Base-by-base conservation (phyloP, 2,329 filamentous ascomycete species). In the Aspergillus ibericus region DNA sequence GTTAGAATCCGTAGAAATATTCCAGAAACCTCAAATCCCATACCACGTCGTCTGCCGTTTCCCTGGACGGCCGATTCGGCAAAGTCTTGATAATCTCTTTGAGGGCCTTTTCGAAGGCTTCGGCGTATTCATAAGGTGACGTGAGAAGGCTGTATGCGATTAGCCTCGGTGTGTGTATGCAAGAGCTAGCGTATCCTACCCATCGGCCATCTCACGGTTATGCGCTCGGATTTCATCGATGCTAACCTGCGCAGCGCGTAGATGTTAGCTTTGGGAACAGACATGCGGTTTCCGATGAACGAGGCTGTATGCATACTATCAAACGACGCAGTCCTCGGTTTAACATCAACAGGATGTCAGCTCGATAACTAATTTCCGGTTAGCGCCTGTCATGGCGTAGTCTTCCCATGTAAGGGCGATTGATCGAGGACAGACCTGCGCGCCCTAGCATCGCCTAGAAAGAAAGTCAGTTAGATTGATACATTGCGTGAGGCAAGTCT, bases 151-250 rank as follows among this genome's bases (percentile, higher is more conserved):
- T 78, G 25, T 34, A 25, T n/a, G 3, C n/a, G 13, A 42, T 72
- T 40, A 72, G 67, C 38, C 32, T n/a, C 13, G 10, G 13, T 36
- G 5, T n/a, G 12, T 13, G 40, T 22, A 22, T 20, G 34, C 16
- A n/a, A 27, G 20, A 36, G 27, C 7, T 46, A 27, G 6, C 50
- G 4, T 13, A 25, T 54, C 71, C 55, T 70, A 82, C 77, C 86
- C 86, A 66, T 89, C 85, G 65, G 93, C 91, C 59, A 98, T 84
- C 67, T 95, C 91, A 64, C 86, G 77, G 72, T 88, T 96, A 78
- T 97, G 93, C 63, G 91, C 85, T 75, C 95, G 87, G 63, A 98
- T 90, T 75, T 96, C 92, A 76, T 98, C 93, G 67, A 98, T 86
- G 75, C 89, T 91, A 67, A 93, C 89, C 78, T 79, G 58, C 36